Evolutionary conservation across 495 filamentous ascomycete species (phyloP), one percentile per base, ranked within the genome.

Genomic region (Stereocaulon alpinum): DNA sequence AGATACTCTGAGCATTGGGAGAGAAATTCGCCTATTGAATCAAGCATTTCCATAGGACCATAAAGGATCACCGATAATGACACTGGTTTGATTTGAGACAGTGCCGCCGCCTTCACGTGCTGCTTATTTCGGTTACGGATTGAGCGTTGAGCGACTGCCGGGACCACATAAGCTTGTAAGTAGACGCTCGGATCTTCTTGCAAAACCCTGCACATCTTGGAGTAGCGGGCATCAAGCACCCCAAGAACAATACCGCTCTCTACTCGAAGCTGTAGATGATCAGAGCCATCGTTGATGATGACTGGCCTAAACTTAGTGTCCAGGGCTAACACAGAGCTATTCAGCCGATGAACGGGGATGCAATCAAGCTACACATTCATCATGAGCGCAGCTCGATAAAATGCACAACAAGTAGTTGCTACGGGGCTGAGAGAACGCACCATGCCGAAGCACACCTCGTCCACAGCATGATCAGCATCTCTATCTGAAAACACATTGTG

Each of bases 1-100:
- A 78, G 61, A 58, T 70, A 74, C 4, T 70, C 50, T 0, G 67
- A 64, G 41, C 68, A 64, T 2, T 67, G 61, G 6, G 67, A 58
- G 14, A 75, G 66, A 40, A 66, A 76, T 3, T 55, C 43, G 12
- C 71, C 70, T 42, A 76, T 52, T 14, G 67, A 55, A 0, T 73
- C 70, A 49, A 66, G 70, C 1, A 70, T 27, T 2, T 60, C 59
- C 1, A 58, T 20, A 0, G 65, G 49, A 3, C 74, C 73, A 24
- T 70, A 75, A 2, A 74, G 41, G 14, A 61, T 68, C n/a, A 69
- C 44, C 2, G 58, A 59, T 11, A 64, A 42, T 0, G 42, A 55
- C 0, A 18, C 34, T 11, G n/a, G 15, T 14, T 32, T 24, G 18
- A 17, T 20, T 18, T 15, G 20, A 10, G 29, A 40, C 20, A 18